Evolutionary conservation across 75 land plant genomes (phyloP).

Genomic region (Pinus taeda): DNA sequence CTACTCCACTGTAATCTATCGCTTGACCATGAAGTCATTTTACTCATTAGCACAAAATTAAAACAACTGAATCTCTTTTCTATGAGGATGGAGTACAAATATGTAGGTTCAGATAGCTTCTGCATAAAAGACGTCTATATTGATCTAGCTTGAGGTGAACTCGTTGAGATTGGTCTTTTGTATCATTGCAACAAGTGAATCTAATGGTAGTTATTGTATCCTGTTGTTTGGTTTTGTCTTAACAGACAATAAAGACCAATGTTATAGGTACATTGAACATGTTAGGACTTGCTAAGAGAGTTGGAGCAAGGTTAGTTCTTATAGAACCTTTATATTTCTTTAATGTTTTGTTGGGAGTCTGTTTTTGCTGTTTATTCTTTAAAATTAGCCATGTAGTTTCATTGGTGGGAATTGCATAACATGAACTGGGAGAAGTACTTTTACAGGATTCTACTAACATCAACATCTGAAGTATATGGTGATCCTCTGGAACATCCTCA

Average conservation of each 20-base stretch:
- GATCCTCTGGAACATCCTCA: constrained; percentile 89
- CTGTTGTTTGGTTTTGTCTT: neutral
- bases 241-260: constrained; percentile 82
- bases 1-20: neutral
- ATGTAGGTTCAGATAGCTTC: neutral
- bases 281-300: constrained; percentile 86
- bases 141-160: neutral
- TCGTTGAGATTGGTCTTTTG: neutral
- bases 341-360: neutral
- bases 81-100: neutral
- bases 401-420: neutral
- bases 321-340: neutral
- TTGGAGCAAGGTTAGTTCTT: constrained; percentile 70
- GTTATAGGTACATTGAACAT: constrained; percentile 85
- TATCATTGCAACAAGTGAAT: neutral
- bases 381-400: neutral
- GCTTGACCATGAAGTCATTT: too few relatives aligned
- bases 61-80: too few relatives aligned
- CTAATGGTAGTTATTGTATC: neutral
- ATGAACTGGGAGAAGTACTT: neutral
- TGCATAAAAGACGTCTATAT: neutral
- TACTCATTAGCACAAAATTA: too few relatives aligned
- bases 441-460: constrained; percentile 78
- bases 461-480: constrained; percentile 87
- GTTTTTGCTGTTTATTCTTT: neutral